A percentile compares a stretch with the other conserved stretches of the same genome.
Evolutionary conservation across 768 basidiomycete genomes (phyloP).

Genomic region (Podaxis sp.): DNA sequence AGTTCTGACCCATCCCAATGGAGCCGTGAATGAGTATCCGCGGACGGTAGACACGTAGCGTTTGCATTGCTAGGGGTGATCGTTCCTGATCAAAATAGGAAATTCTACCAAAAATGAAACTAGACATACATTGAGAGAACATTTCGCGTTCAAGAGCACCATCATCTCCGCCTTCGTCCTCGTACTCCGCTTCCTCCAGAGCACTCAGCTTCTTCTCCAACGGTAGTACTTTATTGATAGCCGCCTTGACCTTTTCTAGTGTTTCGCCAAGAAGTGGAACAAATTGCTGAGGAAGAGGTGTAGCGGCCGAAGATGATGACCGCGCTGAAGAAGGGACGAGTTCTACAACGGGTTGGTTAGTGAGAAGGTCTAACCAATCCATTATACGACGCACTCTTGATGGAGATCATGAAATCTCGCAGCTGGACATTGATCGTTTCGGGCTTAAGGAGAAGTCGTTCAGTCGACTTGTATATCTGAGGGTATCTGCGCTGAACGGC

Average conservation of each 20-base stretch:
- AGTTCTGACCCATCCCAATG: constrained; percentile 87
- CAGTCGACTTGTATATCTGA: constrained; percentile 92
- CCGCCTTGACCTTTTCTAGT: constrained; percentile 69
- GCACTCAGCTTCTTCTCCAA: constrained; percentile 78
- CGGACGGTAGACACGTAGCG: constrained; percentile 86
- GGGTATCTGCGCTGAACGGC: constrained; percentile 96
- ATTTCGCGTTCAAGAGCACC: constrained; percentile 88
- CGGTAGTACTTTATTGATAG: constrained; percentile 77
- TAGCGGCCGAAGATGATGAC: constrained; percentile 83
- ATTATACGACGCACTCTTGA: constrained; percentile 73
- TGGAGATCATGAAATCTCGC: constrained; percentile 95
- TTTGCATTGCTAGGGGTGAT: constrained; percentile 75
- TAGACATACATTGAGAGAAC: constrained; percentile 74
- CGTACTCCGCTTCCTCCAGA: constrained; percentile 93
- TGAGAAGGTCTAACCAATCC: neutral
- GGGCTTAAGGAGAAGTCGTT: constrained; percentile 81
- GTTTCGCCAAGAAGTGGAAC: constrained; percentile 70
- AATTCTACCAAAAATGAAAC: neutral
- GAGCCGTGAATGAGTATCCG: constrained; percentile 81
- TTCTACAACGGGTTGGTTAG: constrained; percentile 47
- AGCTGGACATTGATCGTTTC: constrained; percentile 82
- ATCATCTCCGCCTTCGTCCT: constrained; percentile 72
- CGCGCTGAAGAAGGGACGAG: constrained; percentile 94
- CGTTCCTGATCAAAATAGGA: neutral
- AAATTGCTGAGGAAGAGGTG: constrained; percentile 83